Conservation (phyloP, 805 yeast species). For the Hanseniaspora occidentalis region DNA sequence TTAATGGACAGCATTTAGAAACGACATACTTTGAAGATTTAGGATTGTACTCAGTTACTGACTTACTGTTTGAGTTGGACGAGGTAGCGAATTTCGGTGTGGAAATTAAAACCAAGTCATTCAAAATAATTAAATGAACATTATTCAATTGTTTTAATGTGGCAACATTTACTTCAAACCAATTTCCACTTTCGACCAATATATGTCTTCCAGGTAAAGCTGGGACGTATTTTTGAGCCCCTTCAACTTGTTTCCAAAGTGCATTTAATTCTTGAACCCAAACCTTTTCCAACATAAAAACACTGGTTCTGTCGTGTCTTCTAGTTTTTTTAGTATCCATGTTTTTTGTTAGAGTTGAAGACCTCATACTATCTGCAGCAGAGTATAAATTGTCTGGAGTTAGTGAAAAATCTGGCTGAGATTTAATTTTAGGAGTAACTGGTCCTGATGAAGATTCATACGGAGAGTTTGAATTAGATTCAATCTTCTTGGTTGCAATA, state of each 20-base stretch:
- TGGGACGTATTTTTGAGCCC: slow-evolving; percentile 73
- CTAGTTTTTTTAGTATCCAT: neutral
- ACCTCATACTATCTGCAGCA: too few species aligned
- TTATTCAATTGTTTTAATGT: slow-evolving; percentile 72
- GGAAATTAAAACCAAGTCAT: slow-evolving; percentile 68
- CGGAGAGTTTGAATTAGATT: too few species aligned
- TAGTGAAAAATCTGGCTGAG: too few species aligned
- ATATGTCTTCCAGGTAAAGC: slow-evolving; percentile 72
- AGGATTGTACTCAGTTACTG: too few species aligned
- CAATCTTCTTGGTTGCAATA: slow-evolving; percentile 44
- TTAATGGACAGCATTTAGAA: slow-evolving; percentile 66
- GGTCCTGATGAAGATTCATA: too few species aligned
- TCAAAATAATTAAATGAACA: slow-evolving; percentile 62
- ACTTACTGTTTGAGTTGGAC: too few species aligned
- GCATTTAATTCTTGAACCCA: slow-evolving; percentile 67
- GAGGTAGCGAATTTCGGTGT: slow-evolving; percentile 36
- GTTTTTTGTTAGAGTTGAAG: too few species aligned
- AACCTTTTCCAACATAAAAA: slow-evolving; percentile 60
- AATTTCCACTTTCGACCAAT: slow-evolving; percentile 63
- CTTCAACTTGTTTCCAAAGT: slow-evolving; percentile 73
- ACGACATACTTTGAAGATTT: slow-evolving; percentile 36
- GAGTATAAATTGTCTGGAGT: too few species aligned
- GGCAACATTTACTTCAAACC: slow-evolving; percentile 79
- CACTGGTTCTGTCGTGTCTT: slow-evolving; percentile 46
- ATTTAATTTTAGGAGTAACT: neutral